A percentile compares a stretch with the other conserved stretches of the same genome.
Evolutionary conservation across 2,329 filamentous ascomycete species (phyloP).

Genomic region (Botrytis medusae): DNA sequence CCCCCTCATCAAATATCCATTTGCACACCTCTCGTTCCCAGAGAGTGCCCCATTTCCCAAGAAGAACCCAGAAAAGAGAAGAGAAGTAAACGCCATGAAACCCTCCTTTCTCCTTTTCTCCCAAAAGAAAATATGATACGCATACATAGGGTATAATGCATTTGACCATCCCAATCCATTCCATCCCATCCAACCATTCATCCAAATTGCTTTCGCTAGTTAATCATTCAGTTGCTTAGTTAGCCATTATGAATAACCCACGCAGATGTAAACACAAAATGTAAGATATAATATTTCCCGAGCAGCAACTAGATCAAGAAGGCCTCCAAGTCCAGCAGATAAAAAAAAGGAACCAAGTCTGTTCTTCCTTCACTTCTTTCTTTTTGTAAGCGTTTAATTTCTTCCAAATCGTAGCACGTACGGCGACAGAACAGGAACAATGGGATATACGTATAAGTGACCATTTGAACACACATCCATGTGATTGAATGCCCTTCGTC

Average conservation of each 20-base stretch:
- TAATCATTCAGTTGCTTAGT: not conserved
- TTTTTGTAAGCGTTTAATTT: not conserved
- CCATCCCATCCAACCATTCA: not conserved
- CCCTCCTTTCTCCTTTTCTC: not conserved
- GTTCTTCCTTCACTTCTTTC: not conserved
- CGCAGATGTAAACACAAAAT: not conserved
- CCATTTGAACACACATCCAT: not conserved
- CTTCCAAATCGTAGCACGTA: not conserved
- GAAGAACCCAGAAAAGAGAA: not conserved
- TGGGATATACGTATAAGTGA: not conserved
- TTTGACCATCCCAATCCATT: not conserved
- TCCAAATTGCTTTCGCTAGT: not conserved
- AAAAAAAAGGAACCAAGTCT: not conserved
- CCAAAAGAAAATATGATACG: not conserved
- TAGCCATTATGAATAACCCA: not conserved
- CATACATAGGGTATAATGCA: conserved; percentile 13
- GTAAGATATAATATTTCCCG: not conserved
- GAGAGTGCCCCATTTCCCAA: not conserved
- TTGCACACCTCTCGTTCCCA: not conserved
- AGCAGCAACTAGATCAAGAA: not conserved
- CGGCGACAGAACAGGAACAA: not conserved
- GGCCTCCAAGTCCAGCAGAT: not conserved
- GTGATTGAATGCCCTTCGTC: not conserved
- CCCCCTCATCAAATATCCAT: not conserved
- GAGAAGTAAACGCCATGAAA: not conserved